A percentile compares a stretch with the other conserved stretches of the same genome.
These are phyloP conservation scores for Intubia oerlemansii DNA, from an alignment of 2,329 filamentous ascomycete species.

Conservation along the genomic window DNA sequence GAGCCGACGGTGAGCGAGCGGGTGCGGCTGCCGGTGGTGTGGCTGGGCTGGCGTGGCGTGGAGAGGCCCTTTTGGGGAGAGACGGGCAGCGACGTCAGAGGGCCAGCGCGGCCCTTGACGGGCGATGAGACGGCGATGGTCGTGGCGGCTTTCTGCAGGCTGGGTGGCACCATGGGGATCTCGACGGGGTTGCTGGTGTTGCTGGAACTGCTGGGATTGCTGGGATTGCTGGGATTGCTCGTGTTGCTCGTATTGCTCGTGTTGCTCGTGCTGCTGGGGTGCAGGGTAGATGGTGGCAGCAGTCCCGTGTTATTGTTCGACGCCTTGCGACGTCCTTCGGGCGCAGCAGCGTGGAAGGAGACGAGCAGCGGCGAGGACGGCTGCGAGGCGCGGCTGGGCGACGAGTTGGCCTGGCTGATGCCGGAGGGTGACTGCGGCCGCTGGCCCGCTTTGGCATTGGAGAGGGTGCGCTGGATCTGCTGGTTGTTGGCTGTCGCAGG, in stretches of 20 bases:
- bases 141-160: slow-evolving; percentile 37
- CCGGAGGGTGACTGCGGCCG: slow-evolving; percentile 75
- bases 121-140: slow-evolving; percentile 26
- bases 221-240: no score
- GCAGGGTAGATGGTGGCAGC: slow-evolving; percentile 50
- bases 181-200: no score
- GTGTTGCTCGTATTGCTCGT: no score
- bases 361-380: slow-evolving; percentile 85
- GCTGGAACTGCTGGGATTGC: no score
- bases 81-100: slow-evolving; percentile 24
- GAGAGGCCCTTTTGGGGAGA: slow-evolving; percentile 43
- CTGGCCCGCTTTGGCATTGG: slow-evolving; percentile 56
- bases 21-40: slow-evolving; percentile 46
- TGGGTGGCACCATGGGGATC: slow-evolving; percentile 38
- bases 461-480: slow-evolving; percentile 62
- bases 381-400: slow-evolving; percentile 60
- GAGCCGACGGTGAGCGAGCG: slow-evolving; percentile 87
- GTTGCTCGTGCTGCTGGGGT: slow-evolving; percentile 25
- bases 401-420: slow-evolving; percentile 60
- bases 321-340: slow-evolving; percentile 66
- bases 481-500: slow-evolving; percentile 24
- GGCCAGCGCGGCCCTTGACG: slow-evolving; percentile 27
- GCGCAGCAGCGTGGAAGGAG: slow-evolving; percentile 76
- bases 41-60: slow-evolving; percentile 38
- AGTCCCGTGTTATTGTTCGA: slow-evolving; percentile 65